Evolutionary conservation across 345 rosid species (phyloP).

Genomic region (Syzygium oleosum): DNA sequence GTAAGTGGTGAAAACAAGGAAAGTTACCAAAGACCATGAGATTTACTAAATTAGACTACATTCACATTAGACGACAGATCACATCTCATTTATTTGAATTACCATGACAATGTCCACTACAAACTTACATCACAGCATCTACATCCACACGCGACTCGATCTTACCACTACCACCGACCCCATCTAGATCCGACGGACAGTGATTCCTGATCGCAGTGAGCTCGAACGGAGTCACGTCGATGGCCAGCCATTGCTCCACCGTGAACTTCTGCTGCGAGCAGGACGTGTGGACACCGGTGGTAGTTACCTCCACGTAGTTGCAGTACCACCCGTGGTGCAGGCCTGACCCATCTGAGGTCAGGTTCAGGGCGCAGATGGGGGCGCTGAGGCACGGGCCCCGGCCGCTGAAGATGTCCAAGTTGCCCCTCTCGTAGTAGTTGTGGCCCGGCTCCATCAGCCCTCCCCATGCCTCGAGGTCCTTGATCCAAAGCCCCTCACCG

Average conservation of each 20-base stretch:
- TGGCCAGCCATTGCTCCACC: constrained; percentile 91
- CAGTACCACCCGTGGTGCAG: constrained; percentile 78
- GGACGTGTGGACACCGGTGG: constrained; percentile 44
- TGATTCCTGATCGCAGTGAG: constrained; percentile 43
- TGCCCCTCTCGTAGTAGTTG: constrained; percentile 87
- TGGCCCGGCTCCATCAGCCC: constrained; percentile 70
- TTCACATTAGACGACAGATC: neutral
- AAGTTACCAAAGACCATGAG: neutral
- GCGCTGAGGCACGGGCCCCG: constrained; percentile 41
- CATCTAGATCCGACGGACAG: constrained; percentile 15
- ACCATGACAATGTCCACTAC: neutral
- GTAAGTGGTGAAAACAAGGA: neutral
- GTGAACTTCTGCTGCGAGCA: constrained; percentile 52
- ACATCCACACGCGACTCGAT: neutral
- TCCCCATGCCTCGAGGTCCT: constrained; percentile 62
- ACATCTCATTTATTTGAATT: neutral
- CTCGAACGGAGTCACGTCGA: constrained; percentile 50
- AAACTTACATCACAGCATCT: neutral
- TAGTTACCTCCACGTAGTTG: constrained; percentile 72
- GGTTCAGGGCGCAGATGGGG: constrained; percentile 58
- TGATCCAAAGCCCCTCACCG: constrained; percentile 35
- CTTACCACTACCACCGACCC: neutral
- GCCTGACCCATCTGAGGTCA: constrained; percentile 77
- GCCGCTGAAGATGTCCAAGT: constrained; percentile 84
- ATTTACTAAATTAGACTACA: neutral